These are phyloP conservation scores for Leptographium wingfieldii DNA, from an alignment of 2,329 filamentous ascomycete genomes.

Conservation along the genomic window DNA sequence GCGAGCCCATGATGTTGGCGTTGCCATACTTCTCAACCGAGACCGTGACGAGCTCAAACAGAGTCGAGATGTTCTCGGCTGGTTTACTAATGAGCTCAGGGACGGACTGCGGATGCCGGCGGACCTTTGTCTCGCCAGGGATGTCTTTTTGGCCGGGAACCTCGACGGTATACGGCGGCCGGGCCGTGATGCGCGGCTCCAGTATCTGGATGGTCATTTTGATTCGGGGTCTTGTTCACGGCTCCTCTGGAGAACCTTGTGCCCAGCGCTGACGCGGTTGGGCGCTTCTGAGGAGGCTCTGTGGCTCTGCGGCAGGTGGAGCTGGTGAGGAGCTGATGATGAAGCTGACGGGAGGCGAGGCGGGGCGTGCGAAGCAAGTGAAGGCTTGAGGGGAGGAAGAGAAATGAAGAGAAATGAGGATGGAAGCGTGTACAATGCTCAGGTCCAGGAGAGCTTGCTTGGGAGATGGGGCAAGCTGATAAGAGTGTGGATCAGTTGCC, in stretches of 20 bases:
- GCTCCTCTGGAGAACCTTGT: neutral
- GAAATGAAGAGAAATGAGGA: neutral
- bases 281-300: neutral
- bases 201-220: slow-evolving; percentile 14
- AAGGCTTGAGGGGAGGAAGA: neutral
- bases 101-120: slow-evolving; percentile 50
- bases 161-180: slow-evolving; percentile 56
- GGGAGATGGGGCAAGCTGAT: neutral
- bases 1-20: slow-evolving; percentile 53
- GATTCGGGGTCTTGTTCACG: neutral
- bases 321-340: neutral
- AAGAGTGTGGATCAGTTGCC: neutral
- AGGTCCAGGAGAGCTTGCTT: neutral
- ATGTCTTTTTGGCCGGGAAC: slow-evolving; percentile 49
- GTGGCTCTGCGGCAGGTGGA: neutral
- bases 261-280: neutral
- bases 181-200: slow-evolving; percentile 38
- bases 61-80: slow-evolving; percentile 52
- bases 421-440: neutral
- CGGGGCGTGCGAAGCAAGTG: neutral
- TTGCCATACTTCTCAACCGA: slow-evolving; percentile 55
- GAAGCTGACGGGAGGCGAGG: neutral
- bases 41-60: slow-evolving; percentile 62
- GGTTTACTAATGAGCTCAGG: slow-evolving; percentile 50
- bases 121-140: slow-evolving; percentile 63